Evolutionary conservation across 2,329 filamentous ascomycete genomes (phyloP).

Genomic region (Ceratocystis cacaofunesta): DNA sequence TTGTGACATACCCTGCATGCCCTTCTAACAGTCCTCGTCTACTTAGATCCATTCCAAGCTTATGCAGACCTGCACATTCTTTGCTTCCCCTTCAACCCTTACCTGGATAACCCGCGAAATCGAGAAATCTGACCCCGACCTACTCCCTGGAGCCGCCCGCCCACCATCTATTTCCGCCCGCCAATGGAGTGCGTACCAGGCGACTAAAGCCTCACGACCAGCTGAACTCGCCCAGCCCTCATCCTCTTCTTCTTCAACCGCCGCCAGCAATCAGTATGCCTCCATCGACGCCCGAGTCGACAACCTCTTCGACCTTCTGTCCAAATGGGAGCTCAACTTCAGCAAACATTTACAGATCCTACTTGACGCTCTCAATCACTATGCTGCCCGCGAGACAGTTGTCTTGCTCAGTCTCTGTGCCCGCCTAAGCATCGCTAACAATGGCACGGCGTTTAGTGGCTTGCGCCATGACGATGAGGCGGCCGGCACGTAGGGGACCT

Average conservation of each 20-base stretch:
- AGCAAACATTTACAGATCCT: conserved; percentile 82
- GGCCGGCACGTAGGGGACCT: conserved; percentile 7
- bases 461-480: conserved; percentile 39
- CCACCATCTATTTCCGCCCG: conserved; percentile 45
- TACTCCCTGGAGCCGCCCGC: conserved; percentile 38
- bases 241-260: conserved; percentile 24
- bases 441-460: conserved; percentile 53
- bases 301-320: conserved; percentile 73
- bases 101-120: conserved; percentile 74
- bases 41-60: conserved; percentile 86
- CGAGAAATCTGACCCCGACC: conserved; percentile 66
- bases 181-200: conserved; percentile 45
- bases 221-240: conserved; percentile 24
- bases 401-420: conserved; percentile 81
- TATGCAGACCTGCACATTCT: conserved; percentile 89
- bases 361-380: conserved; percentile 89
- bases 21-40: background rate
- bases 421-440: conserved; percentile 64
- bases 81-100: conserved; percentile 60
- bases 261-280: conserved; percentile 25
- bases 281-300: conserved; percentile 41
- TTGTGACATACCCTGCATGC: background rate
- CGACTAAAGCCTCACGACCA: conserved; percentile 31
- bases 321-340: conserved; percentile 89
- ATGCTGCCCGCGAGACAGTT: conserved; percentile 92